Evolutionary conservation across 1,284 basidiomycete genomes (phyloP).

Genomic region (Termitomyces sp.): DNA sequence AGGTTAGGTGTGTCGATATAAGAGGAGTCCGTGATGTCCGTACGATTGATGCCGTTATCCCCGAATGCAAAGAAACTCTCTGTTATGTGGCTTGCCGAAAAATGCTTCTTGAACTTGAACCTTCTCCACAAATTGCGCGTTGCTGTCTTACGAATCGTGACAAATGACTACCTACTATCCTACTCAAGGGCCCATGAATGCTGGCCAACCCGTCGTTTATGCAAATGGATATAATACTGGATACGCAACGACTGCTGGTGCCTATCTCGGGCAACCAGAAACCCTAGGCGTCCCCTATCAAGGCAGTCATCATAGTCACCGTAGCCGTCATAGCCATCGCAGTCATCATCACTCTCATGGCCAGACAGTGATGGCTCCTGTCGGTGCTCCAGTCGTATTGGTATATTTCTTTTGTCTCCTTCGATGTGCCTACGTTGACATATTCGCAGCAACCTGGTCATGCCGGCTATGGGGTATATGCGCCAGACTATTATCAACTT

Average conservation of each 20-base stretch:
- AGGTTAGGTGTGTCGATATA: neutral
- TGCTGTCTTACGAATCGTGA: neutral
- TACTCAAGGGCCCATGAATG: conserved; percentile 26
- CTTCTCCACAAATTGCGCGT: neutral
- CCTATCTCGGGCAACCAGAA: conserved; percentile 21
- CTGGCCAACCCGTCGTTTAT: conserved; percentile 27
- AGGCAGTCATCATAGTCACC: conserved; percentile 20
- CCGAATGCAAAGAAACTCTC: neutral
- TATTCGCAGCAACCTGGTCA: conserved; percentile 24
- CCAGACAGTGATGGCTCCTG: conserved; percentile 15
- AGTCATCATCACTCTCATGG: conserved; percentile 14
- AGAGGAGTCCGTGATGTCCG: neutral
- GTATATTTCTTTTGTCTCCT: conserved; percentile 19
- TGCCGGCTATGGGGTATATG: conserved; percentile 15
- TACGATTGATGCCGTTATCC: neutral
- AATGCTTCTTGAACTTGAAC: neutral
- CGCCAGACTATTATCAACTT: conserved; percentile 23
- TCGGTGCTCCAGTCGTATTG: conserved; percentile 23
- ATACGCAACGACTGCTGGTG: conserved; percentile 14
- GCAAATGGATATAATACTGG: conserved; percentile 20
- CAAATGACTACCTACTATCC: conserved; percentile 26
- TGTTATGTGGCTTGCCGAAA: neutral
- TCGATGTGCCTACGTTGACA: conserved; percentile 1
- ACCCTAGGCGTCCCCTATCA: conserved; percentile 25
- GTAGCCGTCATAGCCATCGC: conserved; percentile 18